Percentiles rank a stretch among this genome's conserved stretches.
Conservation (phyloP, 495 filamentous ascomycete species). For the Penicillium longicatenatum region DNA sequence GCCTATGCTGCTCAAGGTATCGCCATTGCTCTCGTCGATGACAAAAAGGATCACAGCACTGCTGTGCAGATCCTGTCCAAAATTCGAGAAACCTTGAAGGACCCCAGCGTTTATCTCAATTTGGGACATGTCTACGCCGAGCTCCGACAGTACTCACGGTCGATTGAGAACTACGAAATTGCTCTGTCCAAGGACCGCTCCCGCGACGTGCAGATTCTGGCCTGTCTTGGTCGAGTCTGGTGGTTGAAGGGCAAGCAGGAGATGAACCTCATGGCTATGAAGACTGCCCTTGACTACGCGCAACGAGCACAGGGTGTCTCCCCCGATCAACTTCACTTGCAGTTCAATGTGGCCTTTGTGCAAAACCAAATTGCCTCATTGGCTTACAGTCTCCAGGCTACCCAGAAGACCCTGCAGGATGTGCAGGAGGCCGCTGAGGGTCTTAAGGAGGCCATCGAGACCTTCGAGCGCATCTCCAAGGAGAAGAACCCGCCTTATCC, state of each 20-base stretch:
- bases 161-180: constrained; percentile 91
- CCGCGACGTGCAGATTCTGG: constrained; percentile 78
- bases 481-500: constrained; percentile 89
- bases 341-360: constrained; percentile 97
- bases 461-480: constrained; percentile 77
- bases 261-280: constrained; percentile 75
- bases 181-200: constrained; percentile 80
- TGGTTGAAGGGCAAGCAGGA: constrained; percentile 82
- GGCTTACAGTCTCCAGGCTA: constrained; percentile 72
- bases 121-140: constrained; percentile 91
- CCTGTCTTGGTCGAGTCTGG: constrained; percentile 95
- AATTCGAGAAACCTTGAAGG: constrained; percentile 83
- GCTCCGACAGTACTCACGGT: constrained; percentile 80
- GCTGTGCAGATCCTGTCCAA: constrained; percentile 87
- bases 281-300: constrained; percentile 83
- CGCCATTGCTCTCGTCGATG: constrained; percentile 89
- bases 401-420: constrained; percentile 74
- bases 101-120: constrained; percentile 84
- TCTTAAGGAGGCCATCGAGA: constrained; percentile 87
- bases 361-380: constrained; percentile 88
- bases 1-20: constrained; percentile 96
- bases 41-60: constrained; percentile 78
- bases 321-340: constrained; percentile 82
- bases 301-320: constrained; percentile 77
- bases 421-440: constrained; percentile 75